Evolutionary conservation across 345 rosid genomes (phyloP), one percentile per base, ranked within the genome.

Genomic region (Pugionium dolabratum): DNA sequence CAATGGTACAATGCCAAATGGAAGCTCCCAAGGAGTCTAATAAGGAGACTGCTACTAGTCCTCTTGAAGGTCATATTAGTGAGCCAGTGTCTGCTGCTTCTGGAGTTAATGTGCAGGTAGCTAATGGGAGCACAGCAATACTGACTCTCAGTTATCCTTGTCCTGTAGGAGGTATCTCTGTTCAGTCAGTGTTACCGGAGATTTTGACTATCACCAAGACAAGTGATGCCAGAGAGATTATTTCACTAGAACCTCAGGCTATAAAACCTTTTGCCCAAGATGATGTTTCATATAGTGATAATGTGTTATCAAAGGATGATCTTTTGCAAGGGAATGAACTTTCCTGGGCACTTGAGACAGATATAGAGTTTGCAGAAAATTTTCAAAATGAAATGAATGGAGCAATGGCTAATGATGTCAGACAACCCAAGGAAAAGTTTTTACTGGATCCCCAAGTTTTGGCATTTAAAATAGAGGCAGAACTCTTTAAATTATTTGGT

Each of bases 301-400:
- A 69, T 55, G 71, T 84, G 63, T 83, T 86, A 75, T 81, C 78
- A 43, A 84, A 76, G 65, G 96, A 92, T 83, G 96, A 87, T 47
- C 86, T 92, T 67, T 73, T 92, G 79, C 95, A 87, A 75, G 96
- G 88, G 53, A 89, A 83, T 76, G 98, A 87, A 27, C 83, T 92
- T 40, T 79, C 90, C 29, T 89, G 95, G 97, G 82, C 72, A 0
- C 52, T 87, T 55, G 93, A 82, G 31, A 64, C 93, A 49, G 84
- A 70, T 41, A 39, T 54, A 36, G 83, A 54, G 9, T 58, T 75
- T 31, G 54, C 46, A 34, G 83, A 71, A 40, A 62, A 68, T 32
- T 76, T 49, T 33, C 73, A 72, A 34, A 11, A 63, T 75, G 77
- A 61, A 68, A 47, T 56, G 9, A 33, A 55, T 9, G 78, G 54